These are phyloP conservation scores for Paramyrothecium roridum DNA, from an alignment of 2,329 filamentous ascomycete species.

Conservation along the genomic window DNA sequence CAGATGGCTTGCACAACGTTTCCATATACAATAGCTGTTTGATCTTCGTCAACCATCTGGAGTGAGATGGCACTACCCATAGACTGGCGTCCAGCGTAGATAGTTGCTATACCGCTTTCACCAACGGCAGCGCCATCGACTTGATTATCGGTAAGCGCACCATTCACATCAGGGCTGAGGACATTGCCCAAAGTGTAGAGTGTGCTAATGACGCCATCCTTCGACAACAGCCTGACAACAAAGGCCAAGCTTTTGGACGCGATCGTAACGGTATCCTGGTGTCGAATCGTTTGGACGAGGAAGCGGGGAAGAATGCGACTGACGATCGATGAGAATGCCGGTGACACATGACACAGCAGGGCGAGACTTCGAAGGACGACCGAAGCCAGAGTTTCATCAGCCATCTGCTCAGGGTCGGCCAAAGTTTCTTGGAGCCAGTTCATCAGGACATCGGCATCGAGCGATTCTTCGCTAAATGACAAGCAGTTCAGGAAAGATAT, in stretches of 20 bases:
- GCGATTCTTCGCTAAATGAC: slow-evolving; percentile 75
- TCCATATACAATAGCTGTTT: slow-evolving; percentile 71
- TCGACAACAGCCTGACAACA: slow-evolving; percentile 76
- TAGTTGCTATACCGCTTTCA: slow-evolving; percentile 32
- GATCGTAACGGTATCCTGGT: slow-evolving; percentile 65
- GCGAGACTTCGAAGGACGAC: slow-evolving; percentile 80
- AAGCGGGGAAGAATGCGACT: slow-evolving; percentile 80
- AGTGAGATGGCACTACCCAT: slow-evolving; percentile 79
- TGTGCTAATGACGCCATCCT: slow-evolving; percentile 91
- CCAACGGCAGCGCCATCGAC: slow-evolving; percentile 39
- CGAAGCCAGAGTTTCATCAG: slow-evolving; percentile 71
- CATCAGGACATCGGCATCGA: slow-evolving; percentile 75
- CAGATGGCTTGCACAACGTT: slow-evolving; percentile 96
- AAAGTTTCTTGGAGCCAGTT: slow-evolving; percentile 83
- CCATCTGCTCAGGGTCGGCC: slow-evolving; percentile 76
- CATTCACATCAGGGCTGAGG: slow-evolving; percentile 68
- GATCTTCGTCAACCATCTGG: slow-evolving; percentile 71
- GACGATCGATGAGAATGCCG: slow-evolving; percentile 69
- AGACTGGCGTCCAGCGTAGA: slow-evolving; percentile 55
- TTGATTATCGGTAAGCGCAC: slow-evolving; percentile 49
- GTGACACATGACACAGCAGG: slow-evolving; percentile 72
- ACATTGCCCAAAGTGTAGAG: slow-evolving; percentile 96
- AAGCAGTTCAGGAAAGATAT: slow-evolving; percentile 84
- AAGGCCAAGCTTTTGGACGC: slow-evolving; percentile 84
- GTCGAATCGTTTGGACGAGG: slow-evolving; percentile 78